A percentile compares a stretch with the other conserved stretches of the same genome.
phyloP scores from a whole-genome alignment of 2,329 filamentous ascomycete species.

The Leptographium lundbergii region DNA sequence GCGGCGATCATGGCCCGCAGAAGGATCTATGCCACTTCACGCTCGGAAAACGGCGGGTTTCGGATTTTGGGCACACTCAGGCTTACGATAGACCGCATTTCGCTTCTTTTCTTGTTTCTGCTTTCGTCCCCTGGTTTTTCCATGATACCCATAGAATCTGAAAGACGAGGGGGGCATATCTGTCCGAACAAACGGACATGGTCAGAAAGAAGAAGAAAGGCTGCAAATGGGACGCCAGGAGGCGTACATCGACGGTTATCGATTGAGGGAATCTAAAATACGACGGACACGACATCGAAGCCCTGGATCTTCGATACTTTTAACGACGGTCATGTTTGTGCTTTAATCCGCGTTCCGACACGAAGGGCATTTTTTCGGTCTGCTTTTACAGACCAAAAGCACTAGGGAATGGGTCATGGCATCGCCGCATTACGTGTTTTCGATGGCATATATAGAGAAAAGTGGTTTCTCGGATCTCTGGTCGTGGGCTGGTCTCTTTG shows the following conservation, averaged over 20 bases:
- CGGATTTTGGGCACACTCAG: constrained; percentile 22
- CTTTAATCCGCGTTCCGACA: constrained; percentile 18
- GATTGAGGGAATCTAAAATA: constrained; percentile 16
- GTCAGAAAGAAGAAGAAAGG: constrained; percentile 8
- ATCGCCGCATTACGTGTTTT: constrained; percentile 20
- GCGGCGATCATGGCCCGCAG: constrained; percentile 24
- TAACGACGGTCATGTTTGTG: constrained; percentile 28
- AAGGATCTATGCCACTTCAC: constrained; percentile 16
- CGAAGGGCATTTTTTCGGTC: constrained; percentile 19
- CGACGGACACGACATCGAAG: constrained; percentile 7
- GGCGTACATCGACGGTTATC: constrained; percentile 19
- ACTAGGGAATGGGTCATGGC: constrained; percentile 17
- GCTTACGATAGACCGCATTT: constrained; percentile 23
- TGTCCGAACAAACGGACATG: constrained; percentile 10
- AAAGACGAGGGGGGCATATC: constrained; percentile 16
- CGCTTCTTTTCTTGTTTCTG: constrained; percentile 20
- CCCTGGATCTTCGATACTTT: constrained; percentile 22
- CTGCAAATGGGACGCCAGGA: constrained; percentile 15
- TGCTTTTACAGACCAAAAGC: constrained; percentile 18
- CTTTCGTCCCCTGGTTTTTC: constrained; percentile 19
- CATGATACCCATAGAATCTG: constrained; percentile 28
- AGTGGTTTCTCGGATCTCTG: constrained; percentile 34
- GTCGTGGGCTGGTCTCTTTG: neutral
- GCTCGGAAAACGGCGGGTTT: constrained; percentile 21
- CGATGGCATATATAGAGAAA: constrained; percentile 44